A percentile compares a stretch with the other conserved stretches of the same genome.
Conservation (phyloP, 2,329 filamentous ascomycete species). For the Aspergillus nomiae region DNA sequence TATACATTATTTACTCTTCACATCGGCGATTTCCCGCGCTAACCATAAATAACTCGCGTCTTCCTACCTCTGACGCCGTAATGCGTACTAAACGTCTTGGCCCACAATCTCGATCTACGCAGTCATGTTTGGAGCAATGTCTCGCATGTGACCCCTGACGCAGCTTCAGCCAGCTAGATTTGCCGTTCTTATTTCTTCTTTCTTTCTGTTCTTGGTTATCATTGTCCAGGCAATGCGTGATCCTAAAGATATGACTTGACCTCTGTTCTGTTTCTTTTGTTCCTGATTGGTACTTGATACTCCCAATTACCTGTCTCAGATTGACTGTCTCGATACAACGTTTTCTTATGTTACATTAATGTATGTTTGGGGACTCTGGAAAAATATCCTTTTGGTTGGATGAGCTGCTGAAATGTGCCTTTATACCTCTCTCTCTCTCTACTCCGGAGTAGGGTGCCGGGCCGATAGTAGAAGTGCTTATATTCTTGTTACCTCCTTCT, state of each 20-base stretch:
- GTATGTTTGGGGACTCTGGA: neutral
- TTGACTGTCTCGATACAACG: neutral
- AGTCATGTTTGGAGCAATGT: slow-evolving; percentile 19
- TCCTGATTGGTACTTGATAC: neutral
- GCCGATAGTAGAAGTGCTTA: neutral
- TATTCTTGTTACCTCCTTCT: neutral
- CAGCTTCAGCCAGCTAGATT: slow-evolving; percentile 25
- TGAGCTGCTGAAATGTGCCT: neutral
- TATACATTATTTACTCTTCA: slow-evolving; percentile 24
- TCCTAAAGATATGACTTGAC: neutral
- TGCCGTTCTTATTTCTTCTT: neutral
- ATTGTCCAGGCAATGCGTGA: neutral
- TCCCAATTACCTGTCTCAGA: neutral
- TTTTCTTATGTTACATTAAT: neutral
- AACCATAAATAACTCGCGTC: slow-evolving; percentile 14
- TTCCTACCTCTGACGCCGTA: slow-evolving; percentile 11
- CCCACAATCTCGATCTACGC: slow-evolving; percentile 11
- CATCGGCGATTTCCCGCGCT: slow-evolving; percentile 19
- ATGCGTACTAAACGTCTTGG: slow-evolving; percentile 15
- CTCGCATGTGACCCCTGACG: slow-evolving; percentile 12
- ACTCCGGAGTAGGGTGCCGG: too few species aligned
- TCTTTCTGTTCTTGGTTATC: slow-evolving; percentile 1
- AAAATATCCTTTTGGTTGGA: neutral
- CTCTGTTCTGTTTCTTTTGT: neutral
- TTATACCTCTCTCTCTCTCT: neutral